Base-by-base conservation (phyloP, 2,329 filamentous ascomycete genomes). In the Fusarium annulatum region DNA sequence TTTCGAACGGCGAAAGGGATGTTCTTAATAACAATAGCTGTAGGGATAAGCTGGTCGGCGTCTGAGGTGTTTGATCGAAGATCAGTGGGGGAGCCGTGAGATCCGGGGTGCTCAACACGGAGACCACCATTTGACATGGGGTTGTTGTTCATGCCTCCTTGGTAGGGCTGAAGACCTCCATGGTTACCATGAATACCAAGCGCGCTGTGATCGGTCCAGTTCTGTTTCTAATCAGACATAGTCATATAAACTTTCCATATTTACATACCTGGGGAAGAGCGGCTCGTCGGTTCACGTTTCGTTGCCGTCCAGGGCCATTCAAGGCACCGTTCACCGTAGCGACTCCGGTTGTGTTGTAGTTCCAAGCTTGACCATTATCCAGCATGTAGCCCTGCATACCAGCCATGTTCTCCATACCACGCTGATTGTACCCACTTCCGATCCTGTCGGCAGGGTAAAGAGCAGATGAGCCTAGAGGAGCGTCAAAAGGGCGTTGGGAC, bases 11-110 rank as follows among this genome's bases (percentile, higher is more conserved):
- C 96, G 82, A 99, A 99, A 0, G 97, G 96, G 42, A 99, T 99
- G 81, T 99, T 99, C 86, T 99, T 99, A 84, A 99, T 98, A 67
- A 99, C 96, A 77, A 99, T 98, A 61, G 96, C 96, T 7, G 96
- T 99, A 6, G 96, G 96, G 67, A 99, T 99, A 69, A 99, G 90
- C 84, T 98, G 96, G 76, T 97, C 96, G 64, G 91, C 88, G 53
- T 90, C 88, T 79, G 78, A 85, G 67, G 79, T 83, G 76, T 72
- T 84, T 65, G 79, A 85, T 83, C 85, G 79, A 66, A 85, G 73
- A 73, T 84, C 82, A 49, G 77, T 77, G 21, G 83, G 83, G 16
- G 84, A 83, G 55, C 80, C 75, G 66, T 85, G 84, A 16, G 83
- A 79, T 67, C 81, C 82, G 33, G 80, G 80, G 61, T 82, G 82